Base-by-base conservation (phyloP, 352 stramenopile genomes). In the Globisporangium megalacanthum region DNA sequence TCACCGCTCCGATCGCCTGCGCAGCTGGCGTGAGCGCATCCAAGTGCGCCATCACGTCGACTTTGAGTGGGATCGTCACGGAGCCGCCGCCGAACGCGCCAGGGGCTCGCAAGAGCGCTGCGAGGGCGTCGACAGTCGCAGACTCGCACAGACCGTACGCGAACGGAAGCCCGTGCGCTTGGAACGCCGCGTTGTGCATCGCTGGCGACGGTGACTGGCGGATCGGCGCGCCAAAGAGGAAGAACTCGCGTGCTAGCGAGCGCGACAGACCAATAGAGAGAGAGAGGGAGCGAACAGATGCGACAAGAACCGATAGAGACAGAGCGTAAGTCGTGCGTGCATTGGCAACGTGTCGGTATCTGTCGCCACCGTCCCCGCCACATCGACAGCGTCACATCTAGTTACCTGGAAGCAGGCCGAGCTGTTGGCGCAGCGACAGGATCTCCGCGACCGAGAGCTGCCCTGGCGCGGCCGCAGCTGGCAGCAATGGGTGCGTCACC, bases 1-100 rank as follows among this genome's bases (percentile, higher is more conserved):
- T 99, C 39, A 99, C 96, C 41, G 96, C 97, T n/a, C 97, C 97
- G 65, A 99, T 99, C n/a, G 77, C 75, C 45, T 77, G 73, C 0
- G 95, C 97, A n/a, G 95, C 89, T 49, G 94, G 79, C 20, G 86
- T 97, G 47, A 99, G 72, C 31, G 95, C 79, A 66, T 98, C 80
- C 46, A 99, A 61, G 58, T 97, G 86, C 11, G 78, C 73, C 66
- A 99, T 97, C 58, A 99, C 92, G 49, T 92, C 86, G 35, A 92
- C 71, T 72, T 99, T 99, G 72, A 98, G 94, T 25, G 97, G 97
- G 66, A 99, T 99, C 22, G 97, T 99, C 15, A 99, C 93, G 14
- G 87, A 98, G 39, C 85, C 95, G 46, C 97, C 97, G 20, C 94
- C 94, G 69, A 99, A 98, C n/a, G 62, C 75, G 13, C 49, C 33